Percentiles rank a stretch among this genome's conserved stretches.
Conservation (phyloP, 2,329 filamentous ascomycete genomes). For the Purpureocillium takamizusanense region DNA sequence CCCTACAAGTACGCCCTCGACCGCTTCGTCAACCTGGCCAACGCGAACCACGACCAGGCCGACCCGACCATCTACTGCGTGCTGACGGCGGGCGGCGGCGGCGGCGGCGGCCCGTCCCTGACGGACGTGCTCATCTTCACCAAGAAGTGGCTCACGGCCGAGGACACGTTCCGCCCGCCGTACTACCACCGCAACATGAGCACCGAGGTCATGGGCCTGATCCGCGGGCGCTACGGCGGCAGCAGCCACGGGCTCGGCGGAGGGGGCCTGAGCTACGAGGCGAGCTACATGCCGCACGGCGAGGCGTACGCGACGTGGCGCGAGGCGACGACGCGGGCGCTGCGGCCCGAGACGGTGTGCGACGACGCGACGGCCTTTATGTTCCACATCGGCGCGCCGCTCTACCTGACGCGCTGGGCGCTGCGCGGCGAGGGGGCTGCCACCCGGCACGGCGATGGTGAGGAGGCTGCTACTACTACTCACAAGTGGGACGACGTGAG, state of each 20-base stretch:
- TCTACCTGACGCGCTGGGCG: slow-evolving; percentile 16
- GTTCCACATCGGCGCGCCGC: slow-evolving; percentile 23
- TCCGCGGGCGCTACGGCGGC: slow-evolving; percentile 25
- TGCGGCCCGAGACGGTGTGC: slow-evolving; percentile 11
- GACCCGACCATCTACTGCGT: slow-evolving; percentile 61
- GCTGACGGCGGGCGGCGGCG: slow-evolving; percentile 49
- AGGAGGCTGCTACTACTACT: too few species aligned
- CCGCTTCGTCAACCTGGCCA: slow-evolving; percentile 49
- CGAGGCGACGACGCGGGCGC: slow-evolving; percentile 15
- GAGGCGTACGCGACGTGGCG: slow-evolving; percentile 22
- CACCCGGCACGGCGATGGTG: slow-evolving; percentile 9
- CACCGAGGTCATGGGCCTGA: slow-evolving; percentile 47
- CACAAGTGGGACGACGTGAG: slow-evolving; percentile 15
- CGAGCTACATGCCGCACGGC: slow-evolving; percentile 25
- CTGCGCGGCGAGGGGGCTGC: slow-evolving; percentile 11
- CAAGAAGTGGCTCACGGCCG: slow-evolving; percentile 54
- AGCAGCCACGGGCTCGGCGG: slow-evolving; percentile 16
- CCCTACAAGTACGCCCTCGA: slow-evolving; percentile 48
- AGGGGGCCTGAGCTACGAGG: slow-evolving; percentile 22
- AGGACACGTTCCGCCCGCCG: slow-evolving; percentile 53
- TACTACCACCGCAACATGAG: slow-evolving; percentile 57
- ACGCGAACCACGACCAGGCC: slow-evolving; percentile 52
- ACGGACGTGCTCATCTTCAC: slow-evolving; percentile 62
- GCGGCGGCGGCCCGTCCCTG: slow-evolving; percentile 40
- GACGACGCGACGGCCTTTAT: slow-evolving; percentile 34